Evolutionary conservation across 768 basidiomycete genomes (phyloP).

Genomic region (Amanita subjunquillea): DNA sequence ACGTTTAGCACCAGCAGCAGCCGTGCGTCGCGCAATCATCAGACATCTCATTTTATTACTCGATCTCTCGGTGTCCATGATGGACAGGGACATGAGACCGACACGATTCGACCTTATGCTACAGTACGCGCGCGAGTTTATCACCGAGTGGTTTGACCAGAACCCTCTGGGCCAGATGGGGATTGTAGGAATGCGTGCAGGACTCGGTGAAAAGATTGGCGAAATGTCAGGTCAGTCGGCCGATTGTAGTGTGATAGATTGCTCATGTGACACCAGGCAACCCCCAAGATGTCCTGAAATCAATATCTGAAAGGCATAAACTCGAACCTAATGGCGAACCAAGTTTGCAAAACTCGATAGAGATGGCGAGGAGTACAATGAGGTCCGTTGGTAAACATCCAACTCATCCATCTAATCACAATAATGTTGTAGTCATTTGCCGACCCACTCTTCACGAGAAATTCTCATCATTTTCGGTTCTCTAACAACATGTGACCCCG

Average conservation of each 20-base stretch:
- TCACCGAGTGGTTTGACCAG: constrained; percentile 98
- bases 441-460: constrained; percentile 93
- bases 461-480: constrained; percentile 92
- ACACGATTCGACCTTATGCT: constrained; percentile 87
- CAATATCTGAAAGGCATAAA: constrained; percentile 77
- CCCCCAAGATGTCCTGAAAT: constrained; percentile 89
- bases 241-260: neutral
- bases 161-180: constrained; percentile 97
- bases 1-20: constrained; percentile 70
- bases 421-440: constrained; percentile 66
- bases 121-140: constrained; percentile 85
- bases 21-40: constrained; percentile 92
- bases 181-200: constrained; percentile 85
- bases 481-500: constrained; percentile 92
- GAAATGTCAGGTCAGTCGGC: constrained; percentile 77
- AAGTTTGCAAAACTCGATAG: constrained; percentile 93
- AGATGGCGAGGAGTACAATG: constrained; percentile 93
- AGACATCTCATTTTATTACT: constrained; percentile 90
- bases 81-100: constrained; percentile 92
- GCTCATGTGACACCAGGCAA: constrained; percentile 50
- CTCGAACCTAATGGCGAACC: constrained; percentile 89
- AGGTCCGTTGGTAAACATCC: constrained; percentile 36
- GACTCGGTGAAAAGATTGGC: constrained; percentile 81
- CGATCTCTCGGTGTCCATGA: constrained; percentile 87
- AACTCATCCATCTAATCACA: neutral